Base-by-base conservation (phyloP, 305 asterid genomes). In the Andrographis paniculata region DNA sequence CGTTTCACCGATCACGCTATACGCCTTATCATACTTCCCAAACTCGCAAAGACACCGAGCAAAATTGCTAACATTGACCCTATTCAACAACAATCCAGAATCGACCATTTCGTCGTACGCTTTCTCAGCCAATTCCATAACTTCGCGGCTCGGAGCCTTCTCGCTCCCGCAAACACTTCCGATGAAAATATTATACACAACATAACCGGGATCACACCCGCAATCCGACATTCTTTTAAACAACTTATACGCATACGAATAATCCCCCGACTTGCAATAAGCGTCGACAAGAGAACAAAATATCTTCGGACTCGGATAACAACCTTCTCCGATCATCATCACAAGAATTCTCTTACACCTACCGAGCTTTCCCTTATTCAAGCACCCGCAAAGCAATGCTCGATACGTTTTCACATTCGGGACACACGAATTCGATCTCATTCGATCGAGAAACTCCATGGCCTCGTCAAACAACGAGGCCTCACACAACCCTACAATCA, bases 291-390 rank as follows among this genome's bases (percentile, higher is more conserved):
- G 94, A 42, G 95, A 85, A 71, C 72, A 70, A 57, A 85, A 89
- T 56, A 89, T 73, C 64, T 75, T 85, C 14, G 75, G 94, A 50
- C 68, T 77, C 1, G 98, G 98, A 59, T 74, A 85, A 68, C 98
- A 89, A 56, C 94, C 96, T 78, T 89, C 94, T 2, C 80, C 70
- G 50, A 82, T 82, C 98, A 89, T 89, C 93, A 75, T 84, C 65
- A 71, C 75, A 14, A 89, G 74, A 66, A 89, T 63, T 66, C 93
- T 72, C 67, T 85, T 89, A 66, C 94, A 72, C 69, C 98, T 70
- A 18, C 94, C 96, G 43, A 85, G 62, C 70, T 85, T 82, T 41
- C 79, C 78, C 68, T 79, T 80, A 74, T 85, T 80, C 42, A 89
- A 68, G 52, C 87, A 83, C 44, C 87, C 96, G 60, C 93, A 82